Evolutionary conservation across 768 basidiomycete genomes (phyloP).

Genomic region (Leccinum disarticulatum): DNA sequence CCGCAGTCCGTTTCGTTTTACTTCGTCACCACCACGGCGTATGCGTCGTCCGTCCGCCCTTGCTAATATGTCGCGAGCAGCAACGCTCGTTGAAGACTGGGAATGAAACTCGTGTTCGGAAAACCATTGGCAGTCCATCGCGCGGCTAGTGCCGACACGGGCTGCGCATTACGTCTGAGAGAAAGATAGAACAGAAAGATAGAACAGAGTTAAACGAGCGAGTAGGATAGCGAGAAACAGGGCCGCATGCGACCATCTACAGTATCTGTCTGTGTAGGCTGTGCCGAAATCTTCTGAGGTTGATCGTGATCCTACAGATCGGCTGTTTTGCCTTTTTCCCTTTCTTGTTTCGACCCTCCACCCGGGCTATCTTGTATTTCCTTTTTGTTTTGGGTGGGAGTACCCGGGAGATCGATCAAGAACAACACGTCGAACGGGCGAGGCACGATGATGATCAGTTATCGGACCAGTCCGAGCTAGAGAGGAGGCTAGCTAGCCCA

Average conservation of each 20-base stretch:
- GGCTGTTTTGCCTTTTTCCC: background rate
- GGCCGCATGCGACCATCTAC: background rate
- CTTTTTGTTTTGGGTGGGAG: background rate
- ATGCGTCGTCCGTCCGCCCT: background rate
- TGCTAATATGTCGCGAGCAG: no score
- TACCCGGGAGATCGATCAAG: background rate
- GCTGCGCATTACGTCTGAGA: background rate
- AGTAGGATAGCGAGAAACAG: slow-evolving; percentile 4
- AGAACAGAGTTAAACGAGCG: background rate
- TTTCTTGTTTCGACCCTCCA: background rate
- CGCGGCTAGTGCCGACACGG: background rate
- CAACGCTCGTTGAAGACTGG: background rate
- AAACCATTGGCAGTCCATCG: no score
- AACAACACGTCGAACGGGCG: background rate
- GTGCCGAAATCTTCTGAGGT: background rate
- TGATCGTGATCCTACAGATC: background rate
- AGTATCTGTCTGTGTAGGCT: background rate
- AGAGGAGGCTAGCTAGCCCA: background rate
- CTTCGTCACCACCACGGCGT: background rate
- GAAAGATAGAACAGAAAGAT: background rate
- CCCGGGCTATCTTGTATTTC: background rate
- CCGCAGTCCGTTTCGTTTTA: background rate
- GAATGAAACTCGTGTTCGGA: background rate
- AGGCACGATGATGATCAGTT: background rate
- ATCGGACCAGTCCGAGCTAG: background rate